Evolutionary conservation across 106 monocot genomes (phyloP), one percentile per base, ranked within the genome.

Genomic region (Dioscorea alata): DNA sequence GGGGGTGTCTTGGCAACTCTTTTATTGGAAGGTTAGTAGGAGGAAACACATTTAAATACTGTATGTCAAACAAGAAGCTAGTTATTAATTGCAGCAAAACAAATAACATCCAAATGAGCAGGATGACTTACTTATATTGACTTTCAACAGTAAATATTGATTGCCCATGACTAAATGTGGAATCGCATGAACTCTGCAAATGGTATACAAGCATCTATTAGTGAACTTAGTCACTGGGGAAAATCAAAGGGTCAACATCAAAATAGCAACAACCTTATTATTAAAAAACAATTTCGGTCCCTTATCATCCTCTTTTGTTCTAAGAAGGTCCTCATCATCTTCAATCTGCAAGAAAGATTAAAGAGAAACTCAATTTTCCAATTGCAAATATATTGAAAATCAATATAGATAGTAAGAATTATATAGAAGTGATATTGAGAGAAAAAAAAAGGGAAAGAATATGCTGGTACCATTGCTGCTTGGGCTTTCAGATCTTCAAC

Each of bases 401-500:
- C 21, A 62, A 13, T 57, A 23, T 31, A 33, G 50, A 35, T 13
- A 5, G 52, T 49, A 28, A 60, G 15, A 33, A 32, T 13, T 32
- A 33, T 19, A 0, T 10, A 42, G 42, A 42, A 10, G 42, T 42
- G 42, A 42, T 42, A 42, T 42, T 10, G 10, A 42, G 42, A 10
- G 49, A 22, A 33, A 67, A 10, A 59, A 60, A 57, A 6, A 67
- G 16, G 49, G 57, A 21, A 63, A 50, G 62, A 23, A 48, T 6
- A 50, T 32, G 23, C 12, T 18, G 10, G 54, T 88, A 95, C 94
- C 88, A 91, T 48, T 63, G 94, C 85, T 76, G 94, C 94, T 83
- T 95, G 94, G 7, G 69, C 82, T 77, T 95, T 95, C 76, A 95
- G 66, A 75, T 95, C 94, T 33, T 95, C 91, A 48, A 95, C 59